Percentiles rank a stretch among this genome's conserved stretches.
Evolutionary conservation across 139 green algal species (phyloP).

Genomic region (Chlamydomonas schloesseri): DNA sequence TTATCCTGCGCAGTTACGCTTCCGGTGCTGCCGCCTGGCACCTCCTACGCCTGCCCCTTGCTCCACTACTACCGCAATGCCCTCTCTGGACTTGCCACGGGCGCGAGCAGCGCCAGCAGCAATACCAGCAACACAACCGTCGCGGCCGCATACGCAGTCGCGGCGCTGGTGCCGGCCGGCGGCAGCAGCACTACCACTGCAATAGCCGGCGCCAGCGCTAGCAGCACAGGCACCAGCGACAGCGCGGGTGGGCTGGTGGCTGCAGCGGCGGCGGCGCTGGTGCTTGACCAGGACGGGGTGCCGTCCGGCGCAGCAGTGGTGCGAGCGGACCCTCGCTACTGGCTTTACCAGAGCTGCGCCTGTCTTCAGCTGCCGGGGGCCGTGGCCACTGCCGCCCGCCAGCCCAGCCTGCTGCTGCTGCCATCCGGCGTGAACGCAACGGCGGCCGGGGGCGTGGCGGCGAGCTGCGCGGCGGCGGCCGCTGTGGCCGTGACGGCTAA

Average conservation of each 20-base stretch:
- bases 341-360: slow-evolving; percentile 21
- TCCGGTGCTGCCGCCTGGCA: too few relatives aligned
- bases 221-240: too few relatives aligned
- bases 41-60: too few relatives aligned
- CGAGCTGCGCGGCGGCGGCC: not conserved
- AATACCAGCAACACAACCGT: too few relatives aligned
- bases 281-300: not conserved
- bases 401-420: not conserved
- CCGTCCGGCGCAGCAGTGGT: not conserved
- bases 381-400: not conserved
- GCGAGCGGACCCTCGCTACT: not conserved
- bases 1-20: too few relatives aligned
- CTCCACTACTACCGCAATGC: too few relatives aligned
- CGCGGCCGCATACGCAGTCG: too few relatives aligned
- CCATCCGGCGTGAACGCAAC: not conserved
- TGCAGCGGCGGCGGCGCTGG: not conserved
- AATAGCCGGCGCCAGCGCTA: too few relatives aligned
- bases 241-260: not conserved
- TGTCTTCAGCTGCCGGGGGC: not conserved
- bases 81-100: too few relatives aligned
- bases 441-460: not conserved
- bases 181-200: too few relatives aligned
- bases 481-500: not conserved
- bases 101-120: too few relatives aligned
- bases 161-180: too few relatives aligned